A percentile compares a stretch with the other conserved stretches of the same genome.
These are phyloP conservation scores for Hyaloperonospora brassicae DNA, from an alignment of 352 stramenopile species.

Conservation along the genomic window DNA sequence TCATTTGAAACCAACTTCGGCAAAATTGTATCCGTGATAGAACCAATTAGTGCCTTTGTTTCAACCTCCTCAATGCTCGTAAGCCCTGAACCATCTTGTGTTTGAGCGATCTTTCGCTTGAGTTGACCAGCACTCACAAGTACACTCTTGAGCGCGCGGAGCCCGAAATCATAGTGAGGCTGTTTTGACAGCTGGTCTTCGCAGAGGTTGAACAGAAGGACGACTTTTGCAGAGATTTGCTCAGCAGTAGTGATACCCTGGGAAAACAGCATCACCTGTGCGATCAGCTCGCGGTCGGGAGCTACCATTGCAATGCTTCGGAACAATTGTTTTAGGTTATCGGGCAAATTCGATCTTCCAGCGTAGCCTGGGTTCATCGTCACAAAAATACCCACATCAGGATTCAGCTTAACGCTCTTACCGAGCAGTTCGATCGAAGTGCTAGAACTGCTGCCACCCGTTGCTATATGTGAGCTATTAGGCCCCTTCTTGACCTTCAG, in stretches of 20 bases:
- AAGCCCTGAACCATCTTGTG: constrained; percentile 26
- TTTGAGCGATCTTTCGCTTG: constrained; percentile 88
- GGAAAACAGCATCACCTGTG: constrained; percentile 99
- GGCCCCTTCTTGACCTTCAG: constrained; percentile 53
- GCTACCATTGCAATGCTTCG: constrained; percentile 99
- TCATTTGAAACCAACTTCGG: constrained; percentile 98
- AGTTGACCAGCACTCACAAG: constrained; percentile 96
- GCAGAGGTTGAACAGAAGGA: constrained; percentile 98
- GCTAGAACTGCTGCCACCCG: constrained; percentile 4
- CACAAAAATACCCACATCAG: constrained; percentile 99
- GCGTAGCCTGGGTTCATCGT: constrained; percentile 99
- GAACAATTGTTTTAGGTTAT: constrained; percentile 99
- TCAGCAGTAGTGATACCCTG: constrained; percentile 99
- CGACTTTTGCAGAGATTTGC: constrained; percentile 93
- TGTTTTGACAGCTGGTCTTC: constrained; percentile 97
- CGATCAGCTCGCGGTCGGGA: constrained; percentile 98
- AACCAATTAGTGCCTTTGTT: constrained; percentile 92
- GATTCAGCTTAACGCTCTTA: constrained; percentile 91
- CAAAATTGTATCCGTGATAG: constrained; percentile 98
- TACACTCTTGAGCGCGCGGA: constrained; percentile 98
- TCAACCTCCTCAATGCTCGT: constrained; percentile 76
- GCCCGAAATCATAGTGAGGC: constrained; percentile 99
- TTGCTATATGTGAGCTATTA: constrained; percentile 20
- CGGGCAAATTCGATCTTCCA: constrained; percentile 93
- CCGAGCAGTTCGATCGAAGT: constrained; percentile 93